Percentiles rank a stretch among this genome's conserved stretches.
Evolutionary conservation across 2,329 filamentous ascomycete species (phyloP).

Genomic region (Aspergillus transmontanensis): DNA sequence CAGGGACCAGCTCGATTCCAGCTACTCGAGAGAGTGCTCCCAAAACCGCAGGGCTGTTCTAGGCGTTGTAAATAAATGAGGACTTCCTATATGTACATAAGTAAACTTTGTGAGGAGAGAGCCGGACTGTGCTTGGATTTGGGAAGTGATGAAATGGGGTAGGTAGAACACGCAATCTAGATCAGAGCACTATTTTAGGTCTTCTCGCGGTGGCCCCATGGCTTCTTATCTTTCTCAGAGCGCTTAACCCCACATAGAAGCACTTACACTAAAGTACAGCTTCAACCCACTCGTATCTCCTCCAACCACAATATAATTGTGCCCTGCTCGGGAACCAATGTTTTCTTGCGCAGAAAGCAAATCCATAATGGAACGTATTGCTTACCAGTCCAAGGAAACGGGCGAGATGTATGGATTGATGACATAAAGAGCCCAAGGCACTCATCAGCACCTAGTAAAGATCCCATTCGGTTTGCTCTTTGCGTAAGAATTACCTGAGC

Average conservation of each 20-base stretch:
- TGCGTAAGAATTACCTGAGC: not conserved
- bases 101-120: not conserved
- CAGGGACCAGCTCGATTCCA: conserved; percentile 57
- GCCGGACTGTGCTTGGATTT: not conserved
- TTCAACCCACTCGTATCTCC: not conserved
- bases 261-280: not conserved
- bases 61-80: conserved; percentile 66
- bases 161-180: not conserved
- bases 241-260: not conserved
- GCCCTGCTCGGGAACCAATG: not conserved
- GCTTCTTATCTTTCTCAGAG: not conserved
- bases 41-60: conserved; percentile 57
- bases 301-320: not conserved
- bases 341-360: not conserved
- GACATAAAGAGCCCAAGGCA: not conserved
- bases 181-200: not conserved
- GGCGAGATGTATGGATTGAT: too few species aligned
- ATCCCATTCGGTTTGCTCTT: not conserved
- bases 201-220: not conserved
- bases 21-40: conserved; percentile 55
- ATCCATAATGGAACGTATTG: not conserved
- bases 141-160: not conserved
- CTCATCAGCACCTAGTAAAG: too few species aligned
- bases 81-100: conserved; percentile 50
- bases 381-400: too few species aligned